A percentile compares a stretch with the other conserved stretches of the same genome.
Evolutionary conservation across 2,329 filamentous ascomycete genomes (phyloP).

Genomic region (Cladophialophora immunda): DNA sequence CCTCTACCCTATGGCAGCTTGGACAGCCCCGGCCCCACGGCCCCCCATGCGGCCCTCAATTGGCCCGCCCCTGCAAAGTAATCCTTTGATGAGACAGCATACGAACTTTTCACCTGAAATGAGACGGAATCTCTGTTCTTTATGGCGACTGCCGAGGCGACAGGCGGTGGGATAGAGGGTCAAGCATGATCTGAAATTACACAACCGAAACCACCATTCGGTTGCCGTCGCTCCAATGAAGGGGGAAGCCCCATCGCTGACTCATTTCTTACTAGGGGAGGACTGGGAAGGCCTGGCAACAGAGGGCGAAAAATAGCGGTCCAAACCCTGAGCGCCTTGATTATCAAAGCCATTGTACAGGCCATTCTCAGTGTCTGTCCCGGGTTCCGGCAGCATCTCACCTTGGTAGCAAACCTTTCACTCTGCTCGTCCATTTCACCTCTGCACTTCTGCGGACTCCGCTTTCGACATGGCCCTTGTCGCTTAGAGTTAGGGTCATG

Average conservation of each 20-base stretch:
- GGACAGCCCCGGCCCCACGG: not conserved
- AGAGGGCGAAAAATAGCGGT: not conserved
- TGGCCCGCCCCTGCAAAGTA: not conserved
- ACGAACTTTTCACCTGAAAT: not conserved
- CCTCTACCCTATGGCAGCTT: constrained; percentile 2
- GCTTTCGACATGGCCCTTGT: not conserved
- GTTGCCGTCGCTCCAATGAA: not conserved
- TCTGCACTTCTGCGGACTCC: not conserved
- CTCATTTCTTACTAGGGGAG: constrained; percentile 1
- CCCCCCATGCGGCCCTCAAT: not conserved
- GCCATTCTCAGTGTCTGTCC: constrained; percentile 2
- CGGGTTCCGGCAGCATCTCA: not conserved
- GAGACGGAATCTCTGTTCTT: not conserved
- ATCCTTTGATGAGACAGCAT: constrained; percentile 11
- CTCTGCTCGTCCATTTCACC: not conserved
- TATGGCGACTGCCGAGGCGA: not conserved
- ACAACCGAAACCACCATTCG: constrained; percentile 1
- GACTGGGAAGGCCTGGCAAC: not conserved
- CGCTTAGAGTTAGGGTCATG: constrained; percentile 13
- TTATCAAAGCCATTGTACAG: constrained; percentile 14
- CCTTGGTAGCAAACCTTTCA: not conserved
- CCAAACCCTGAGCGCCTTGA: constrained; percentile 1
- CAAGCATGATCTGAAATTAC: constrained; percentile 3
- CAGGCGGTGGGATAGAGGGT: not conserved
- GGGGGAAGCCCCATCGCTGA: not conserved